A percentile compares a stretch with the other conserved stretches of the same genome.
Evolutionary conservation across 2,329 filamentous ascomycete genomes (phyloP).

Genomic region (Ploettnerulaceae sp.): DNA sequence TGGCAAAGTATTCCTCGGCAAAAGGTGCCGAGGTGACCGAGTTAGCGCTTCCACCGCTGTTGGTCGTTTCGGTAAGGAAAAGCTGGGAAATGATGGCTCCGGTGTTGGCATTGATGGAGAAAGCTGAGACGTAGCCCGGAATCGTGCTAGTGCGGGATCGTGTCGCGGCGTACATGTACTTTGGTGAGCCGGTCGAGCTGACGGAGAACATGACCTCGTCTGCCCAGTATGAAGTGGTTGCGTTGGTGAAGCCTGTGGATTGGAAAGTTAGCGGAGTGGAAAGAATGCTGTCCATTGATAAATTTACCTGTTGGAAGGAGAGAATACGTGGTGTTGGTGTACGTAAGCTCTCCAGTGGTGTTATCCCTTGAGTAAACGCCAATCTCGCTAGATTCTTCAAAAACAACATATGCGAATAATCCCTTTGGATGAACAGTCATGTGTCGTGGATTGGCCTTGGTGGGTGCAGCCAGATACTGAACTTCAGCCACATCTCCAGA

Average conservation of each 20-base stretch:
- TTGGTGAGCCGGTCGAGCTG: conserved; percentile 13
- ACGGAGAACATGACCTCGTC: conserved; percentile 27
- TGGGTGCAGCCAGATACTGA: conserved; percentile 23
- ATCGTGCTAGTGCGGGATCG: conserved; percentile 21
- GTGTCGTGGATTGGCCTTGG: conserved; percentile 29
- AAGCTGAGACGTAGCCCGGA: conserved; percentile 35
- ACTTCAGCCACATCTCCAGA: conserved; percentile 22
- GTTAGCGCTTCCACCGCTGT: conserved; percentile 36
- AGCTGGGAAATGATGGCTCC: conserved; percentile 32
- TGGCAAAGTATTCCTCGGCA: conserved; percentile 32
- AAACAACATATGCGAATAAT: conserved; percentile 30
- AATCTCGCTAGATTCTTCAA: conserved; percentile 28
- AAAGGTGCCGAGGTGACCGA: conserved; percentile 35
- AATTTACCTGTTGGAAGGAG: conserved; percentile 3
- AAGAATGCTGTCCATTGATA: too few relatives aligned
- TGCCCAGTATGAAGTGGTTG: conserved; percentile 27
- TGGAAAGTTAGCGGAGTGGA: neutral
- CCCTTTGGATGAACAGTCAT: conserved; percentile 31
- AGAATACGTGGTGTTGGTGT: conserved; percentile 12
- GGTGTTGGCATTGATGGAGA: conserved; percentile 26
- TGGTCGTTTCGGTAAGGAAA: conserved; percentile 32
- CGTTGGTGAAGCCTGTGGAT: conserved; percentile 23
- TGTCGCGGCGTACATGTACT: conserved; percentile 26
- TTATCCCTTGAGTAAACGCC: conserved; percentile 27
- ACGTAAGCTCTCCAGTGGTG: conserved; percentile 24